Evolutionary conservation across 202 grass and related monocot genomes (phyloP).

Genomic region (Digitaria exilis): DNA sequence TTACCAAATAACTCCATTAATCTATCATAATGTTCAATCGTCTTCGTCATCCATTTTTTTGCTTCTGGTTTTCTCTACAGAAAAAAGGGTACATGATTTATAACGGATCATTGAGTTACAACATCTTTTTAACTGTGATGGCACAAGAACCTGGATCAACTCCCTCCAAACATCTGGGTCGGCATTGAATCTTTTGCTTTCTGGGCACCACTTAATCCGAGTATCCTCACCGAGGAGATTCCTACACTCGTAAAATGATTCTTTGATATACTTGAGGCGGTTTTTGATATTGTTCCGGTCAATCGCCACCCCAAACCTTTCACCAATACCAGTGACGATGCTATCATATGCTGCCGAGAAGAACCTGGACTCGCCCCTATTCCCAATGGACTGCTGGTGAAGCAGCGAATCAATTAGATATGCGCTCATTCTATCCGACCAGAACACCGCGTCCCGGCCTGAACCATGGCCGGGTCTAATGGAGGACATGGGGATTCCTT

Average conservation of each 20-base stretch:
- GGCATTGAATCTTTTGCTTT: slow-evolving; percentile 41
- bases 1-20: slow-evolving; percentile 53
- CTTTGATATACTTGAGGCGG: slow-evolving; percentile 55
- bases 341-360: slow-evolving; percentile 32
- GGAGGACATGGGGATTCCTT: neutral
- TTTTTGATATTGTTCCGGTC: slow-evolving; percentile 56
- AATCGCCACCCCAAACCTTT: slow-evolving; percentile 46
- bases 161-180: slow-evolving; percentile 54
- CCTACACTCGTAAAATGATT: slow-evolving; percentile 46
- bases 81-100: slow-evolving; percentile 29
- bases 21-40: slow-evolving; percentile 52
- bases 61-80: slow-evolving; percentile 62
- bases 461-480: slow-evolving; percentile 10
- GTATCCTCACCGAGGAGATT: slow-evolving; percentile 39
- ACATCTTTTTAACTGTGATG: neutral
- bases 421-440: slow-evolving; percentile 48
- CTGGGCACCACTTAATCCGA: slow-evolving; percentile 40
- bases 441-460: slow-evolving; percentile 41
- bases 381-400: slow-evolving; percentile 48
- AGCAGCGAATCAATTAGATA: slow-evolving; percentile 54
- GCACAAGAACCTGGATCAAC: slow-evolving; percentile 45
- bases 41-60: slow-evolving; percentile 61
- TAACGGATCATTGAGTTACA: neutral
- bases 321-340: slow-evolving; percentile 40
- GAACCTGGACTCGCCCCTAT: slow-evolving; percentile 49